Base-by-base conservation (phyloP, 441 rosid genomes). In the Dalechampia spathulata region DNA sequence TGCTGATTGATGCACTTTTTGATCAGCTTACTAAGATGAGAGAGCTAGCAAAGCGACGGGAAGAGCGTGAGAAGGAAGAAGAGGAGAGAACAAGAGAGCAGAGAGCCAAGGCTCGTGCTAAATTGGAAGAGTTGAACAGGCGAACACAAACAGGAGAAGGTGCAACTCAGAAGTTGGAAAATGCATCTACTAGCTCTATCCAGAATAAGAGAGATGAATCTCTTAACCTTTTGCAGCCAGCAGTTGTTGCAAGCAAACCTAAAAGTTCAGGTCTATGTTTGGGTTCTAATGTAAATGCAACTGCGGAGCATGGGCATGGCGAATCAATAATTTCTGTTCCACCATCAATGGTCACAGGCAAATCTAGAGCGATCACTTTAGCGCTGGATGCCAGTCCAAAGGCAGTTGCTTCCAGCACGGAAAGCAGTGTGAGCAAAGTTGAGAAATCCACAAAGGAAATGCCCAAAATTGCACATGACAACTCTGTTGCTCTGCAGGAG, bases 31-130 rank as follows among this genome's bases (percentile, higher is more conserved):
- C 79, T 63, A 84, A 67, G 66, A 83, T 79, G 89, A 79, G 42
- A 69, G 98, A 87, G 70, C 69, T 76, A 58, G 95, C 95, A 54
- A 75, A 71, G 72, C 83, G 90, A 63, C 72, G 64, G 58, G 83
- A 76, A 60, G 91, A 83, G 59, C 73, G 80, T 28, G 79, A 85
- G 61, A 73, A 76, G 57, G 96, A 85, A 75, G 98, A 87, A 74
- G 98, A 90, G 69, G 96, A 91, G 63, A 73, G 95, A 52, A 75
- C 66, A 27, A 91, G 80, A 72, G 90, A 81, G 17, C 93, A 86
- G 81, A 85, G 72, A 73, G 93, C 95, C 60, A 91, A 79, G 82
- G 91, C 98, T 55, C 70, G 65, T 50, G 90, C 86, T 54, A 91
- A 88, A 75, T 62, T 84, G 61, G 87, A 80, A 67, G 98, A 84